These are phyloP conservation scores for Candida maltosa DNA, from an alignment of 805 yeast genomes.

Conservation along the genomic window DNA sequence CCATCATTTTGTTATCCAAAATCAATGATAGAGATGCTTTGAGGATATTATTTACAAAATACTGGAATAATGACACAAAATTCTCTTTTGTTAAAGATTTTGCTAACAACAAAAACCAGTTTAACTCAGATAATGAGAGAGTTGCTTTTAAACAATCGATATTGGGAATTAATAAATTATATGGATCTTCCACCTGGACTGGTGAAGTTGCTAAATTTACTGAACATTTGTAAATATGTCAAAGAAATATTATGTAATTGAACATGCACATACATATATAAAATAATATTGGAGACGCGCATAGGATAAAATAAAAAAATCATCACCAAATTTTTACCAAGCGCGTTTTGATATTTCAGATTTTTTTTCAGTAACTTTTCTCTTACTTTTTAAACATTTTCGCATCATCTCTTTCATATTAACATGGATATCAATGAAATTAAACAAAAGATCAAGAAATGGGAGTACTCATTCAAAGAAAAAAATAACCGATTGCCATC, in stretches of 20 bases:
- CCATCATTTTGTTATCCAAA: conserved; percentile 29
- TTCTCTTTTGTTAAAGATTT: conserved; percentile 24
- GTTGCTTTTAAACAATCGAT: conserved; percentile 19
- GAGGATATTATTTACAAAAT: conserved; percentile 23
- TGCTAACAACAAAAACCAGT: conserved; percentile 10
- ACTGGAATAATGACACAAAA: conserved; percentile 25
- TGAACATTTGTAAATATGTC: conserved; percentile 8
- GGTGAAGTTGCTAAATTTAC: conserved; percentile 8
- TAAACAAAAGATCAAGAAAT: conserved; percentile 30
- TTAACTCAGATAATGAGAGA: conserved; percentile 19
- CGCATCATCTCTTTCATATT: not conserved
- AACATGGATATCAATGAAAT: conserved; percentile 12
- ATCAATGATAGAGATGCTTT: conserved; percentile 22
- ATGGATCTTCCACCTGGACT: conserved; percentile 3
- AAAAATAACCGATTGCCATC: conserved; percentile 26
- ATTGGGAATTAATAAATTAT: conserved; percentile 1
- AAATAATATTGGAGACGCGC: too few species aligned
- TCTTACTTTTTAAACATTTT: too few species aligned
- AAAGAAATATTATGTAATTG: too few species aligned
- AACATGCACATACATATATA: too few species aligned
- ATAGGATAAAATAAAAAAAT: too few species aligned
- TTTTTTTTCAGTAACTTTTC: too few species aligned
- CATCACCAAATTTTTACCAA: too few species aligned
- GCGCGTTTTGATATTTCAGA: too few species aligned
- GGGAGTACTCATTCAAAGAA: conserved; percentile 36